Base-by-base conservation (phyloP, 192 early-diverging fungal species). In the Allomyces macrogynus region DNA sequence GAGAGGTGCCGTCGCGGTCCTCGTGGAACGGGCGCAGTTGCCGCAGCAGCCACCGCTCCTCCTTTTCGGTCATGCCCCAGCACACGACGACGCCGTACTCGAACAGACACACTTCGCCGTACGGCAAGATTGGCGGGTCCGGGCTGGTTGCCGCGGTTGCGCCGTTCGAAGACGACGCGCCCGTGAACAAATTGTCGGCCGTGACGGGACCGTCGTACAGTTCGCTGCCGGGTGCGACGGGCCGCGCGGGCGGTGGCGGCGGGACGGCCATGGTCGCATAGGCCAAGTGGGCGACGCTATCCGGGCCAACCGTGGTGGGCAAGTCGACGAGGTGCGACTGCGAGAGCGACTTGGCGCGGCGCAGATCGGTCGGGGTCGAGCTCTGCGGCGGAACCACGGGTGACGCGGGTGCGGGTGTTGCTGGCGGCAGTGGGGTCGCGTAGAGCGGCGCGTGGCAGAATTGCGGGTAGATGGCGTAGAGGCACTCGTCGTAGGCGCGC, bases 21-120 rank as follows among this genome's bases (percentile, higher is more conserved):
- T 89, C 85, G 62, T 89, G 84, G 72, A 90, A 89, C 3, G 74
- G 73, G 18, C 73, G 67, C 2, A 95, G 72, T 66, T 89, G 88
- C 18, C 76, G 75, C 61, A 98, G 74, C 49, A 94, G 72, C 62
- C 79, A 74, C 27, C 78, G 73, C 66, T 95, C 92, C 66, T 98
- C 91, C 24, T 78, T 70, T 64, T 86, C 85, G 23, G 84, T 80
- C 84, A 94, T 89, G 43, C 91, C 92, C 95, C 95, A 98, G 68
- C 95, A 86, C 0, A 98, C 95, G 18, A 90, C 83, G 5, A 93
- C 91, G 40, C 92, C 91, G 72, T 93, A 94, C 69, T 92, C 91
- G 73, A 98, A 95, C 62, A 87, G 82, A 69, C 93, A 84, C 12
- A 54, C 44, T 18, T 54, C 44, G 8, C 44, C 44, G 44, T 54